phyloP scores from a whole-genome alignment of 768 basidiomycete species.

The Saitozyma sp. region DNA sequence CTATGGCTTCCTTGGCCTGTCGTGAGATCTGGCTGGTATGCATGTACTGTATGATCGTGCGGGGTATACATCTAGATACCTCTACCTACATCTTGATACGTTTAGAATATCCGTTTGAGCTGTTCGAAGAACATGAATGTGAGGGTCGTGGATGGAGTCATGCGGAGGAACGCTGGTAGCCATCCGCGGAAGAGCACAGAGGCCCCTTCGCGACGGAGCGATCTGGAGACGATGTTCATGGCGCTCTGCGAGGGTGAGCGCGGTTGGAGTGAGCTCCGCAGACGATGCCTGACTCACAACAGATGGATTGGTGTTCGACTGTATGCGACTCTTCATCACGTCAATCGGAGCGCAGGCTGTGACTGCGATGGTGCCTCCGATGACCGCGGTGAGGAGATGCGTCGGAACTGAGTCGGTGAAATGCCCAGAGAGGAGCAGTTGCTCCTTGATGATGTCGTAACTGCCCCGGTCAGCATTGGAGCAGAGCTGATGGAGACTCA shows the following conservation, averaged over 20 bases:
- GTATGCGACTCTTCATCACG: background rate
- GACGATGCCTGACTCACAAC: background rate
- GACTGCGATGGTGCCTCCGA: background rate
- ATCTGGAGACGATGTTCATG: no score
- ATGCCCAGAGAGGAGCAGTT: background rate
- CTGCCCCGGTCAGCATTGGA: background rate
- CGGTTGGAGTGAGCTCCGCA: background rate
- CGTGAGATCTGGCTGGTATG: no score
- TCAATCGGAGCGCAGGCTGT: background rate
- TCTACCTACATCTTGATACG: no score
- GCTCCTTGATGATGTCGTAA: background rate
- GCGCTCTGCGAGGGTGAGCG: no score
- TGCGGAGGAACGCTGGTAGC: background rate
- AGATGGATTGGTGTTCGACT: background rate
- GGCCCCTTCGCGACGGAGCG: no score
- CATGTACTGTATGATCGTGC: no score
- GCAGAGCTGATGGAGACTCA: background rate
- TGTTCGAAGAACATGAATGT: constrained; percentile 3
- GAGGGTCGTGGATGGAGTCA: background rate
- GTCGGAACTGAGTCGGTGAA: background rate
- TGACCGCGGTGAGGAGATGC: background rate
- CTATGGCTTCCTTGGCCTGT: no score
- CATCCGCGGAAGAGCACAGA: background rate
- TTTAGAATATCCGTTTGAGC: background rate
- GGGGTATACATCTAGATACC: no score